Evolutionary conservation across 2,329 filamentous ascomycete genomes (phyloP), one percentile per base, ranked within the genome.

Genomic region (Trichoderma lentiforme): DNA sequence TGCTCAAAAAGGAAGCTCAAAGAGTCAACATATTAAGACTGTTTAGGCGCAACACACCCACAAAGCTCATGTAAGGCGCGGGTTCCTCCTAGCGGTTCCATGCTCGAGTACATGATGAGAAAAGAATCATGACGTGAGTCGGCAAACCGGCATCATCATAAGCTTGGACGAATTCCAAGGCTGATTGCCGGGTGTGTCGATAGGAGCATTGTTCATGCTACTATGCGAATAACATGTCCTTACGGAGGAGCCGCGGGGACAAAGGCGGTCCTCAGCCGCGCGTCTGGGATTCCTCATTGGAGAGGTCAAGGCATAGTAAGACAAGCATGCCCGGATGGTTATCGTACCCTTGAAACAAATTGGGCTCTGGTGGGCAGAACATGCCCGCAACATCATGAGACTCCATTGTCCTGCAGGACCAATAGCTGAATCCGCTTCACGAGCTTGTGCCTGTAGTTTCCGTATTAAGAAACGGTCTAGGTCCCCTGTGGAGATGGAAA

Each of bases 1-100:
- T 53, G 15, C 67, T 70, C 8, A 15, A 61, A 70, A 36, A 18
- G 67, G 67, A 70, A 70, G 67, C 21, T 62, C 56, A 39, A 51
- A 61, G 6, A 62, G 6, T 26, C 6, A 26, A 39, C 2, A 3
- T 28, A 39, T 57, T 24, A 21, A 15, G 21, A 62, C 57, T 53
- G 47, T 62, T 26, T 28, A 28, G 39, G 28, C 12, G 51, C 30
- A 28, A 21, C 6, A 15, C 9, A 18, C 30, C 5, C 15, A 56
- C 43, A 34, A 36, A 30, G 43, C 43, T 66, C 47, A 15, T 47
- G n/a, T 26, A 56, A n/a, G 64, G 57, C n/a, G 21, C 47, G 47
- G 21, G n/a, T 28, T 69, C n/a, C 21, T n/a, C 21, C 57, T 36
- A 24, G 24, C 18, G 21, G n/a, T 26, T 62, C 30, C 28, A 61